Evolutionary conservation across 208 protist species (phyloP), one percentile per base, ranked within the genome.

Genomic region (Leishmania amazonensis): DNA sequence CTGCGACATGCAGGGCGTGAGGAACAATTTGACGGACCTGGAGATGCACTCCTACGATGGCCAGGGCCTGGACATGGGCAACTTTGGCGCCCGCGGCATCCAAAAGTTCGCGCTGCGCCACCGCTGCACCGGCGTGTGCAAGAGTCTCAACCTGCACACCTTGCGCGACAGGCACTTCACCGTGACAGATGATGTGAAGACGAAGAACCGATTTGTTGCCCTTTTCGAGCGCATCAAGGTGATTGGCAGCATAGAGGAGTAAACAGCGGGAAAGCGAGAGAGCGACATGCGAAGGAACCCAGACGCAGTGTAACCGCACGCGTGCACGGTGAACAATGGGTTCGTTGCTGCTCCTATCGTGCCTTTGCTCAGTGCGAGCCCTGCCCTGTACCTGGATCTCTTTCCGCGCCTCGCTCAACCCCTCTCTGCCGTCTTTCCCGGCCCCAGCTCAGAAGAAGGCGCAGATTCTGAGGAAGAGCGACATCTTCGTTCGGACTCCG

Each of bases 1-100:
- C 21, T 94, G 89, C 79, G 93, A 96, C 67, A 84, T 96, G 35
- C 93, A 96, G 72, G 93, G 93, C 24, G 91, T 95, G 4, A 79
- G 76, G 19, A 87, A 78, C 81, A 57, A 88, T 6, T 86, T 94
- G 38, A 96, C 93, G 47, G 93, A 96, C 75, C 89, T 92, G 6
- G 90, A 96, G 80, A 80, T 95, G 45, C 93, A 96, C 85, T 90
- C 91, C 19, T 84, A 91, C 75, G 81, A 91, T 49, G 85, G 88
- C 1, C 57, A 93, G 51, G 88, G 90, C 19, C 87, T 96, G 31
- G 89, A 91, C 40, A 85, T 94, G 31, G 93, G 91, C 53, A 94
- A 96, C 85, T 83, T 92, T 64, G 91, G 93, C 6, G 72, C 81
- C 7, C 75, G 87, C 24, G 93, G 93, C 40, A 95, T 96, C 65